Evolutionary conservation across 2,329 filamentous ascomycete genomes (phyloP).

Genomic region (Aureobasidium namibiae): DNA sequence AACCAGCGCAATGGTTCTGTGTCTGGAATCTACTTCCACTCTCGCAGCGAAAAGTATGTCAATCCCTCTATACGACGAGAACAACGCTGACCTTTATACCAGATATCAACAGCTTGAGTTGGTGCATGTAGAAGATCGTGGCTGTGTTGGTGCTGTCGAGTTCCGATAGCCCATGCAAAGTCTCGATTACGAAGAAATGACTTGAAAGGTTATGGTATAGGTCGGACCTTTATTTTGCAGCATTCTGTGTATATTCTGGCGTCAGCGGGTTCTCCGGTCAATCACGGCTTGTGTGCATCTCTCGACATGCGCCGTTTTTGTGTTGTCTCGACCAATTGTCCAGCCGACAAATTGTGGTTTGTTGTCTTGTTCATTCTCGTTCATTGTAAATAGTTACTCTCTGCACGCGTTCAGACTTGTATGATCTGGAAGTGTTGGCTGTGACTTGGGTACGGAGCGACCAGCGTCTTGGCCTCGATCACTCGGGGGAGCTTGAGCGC

Average conservation of each 20-base stretch:
- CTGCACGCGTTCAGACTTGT: neutral
- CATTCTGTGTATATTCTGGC: neutral
- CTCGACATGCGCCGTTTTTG: neutral
- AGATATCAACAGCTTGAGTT: slow-evolving; percentile 91
- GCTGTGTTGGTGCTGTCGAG: slow-evolving; percentile 79
- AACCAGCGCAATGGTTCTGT: slow-evolving; percentile 83
- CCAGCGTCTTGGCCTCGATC: too few species aligned
- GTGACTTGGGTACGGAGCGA: too few species aligned
- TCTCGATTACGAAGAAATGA: slow-evolving; percentile 2
- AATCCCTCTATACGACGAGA: neutral
- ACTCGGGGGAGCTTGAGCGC: slow-evolving; percentile 4
- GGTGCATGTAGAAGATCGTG: slow-evolving; percentile 75
- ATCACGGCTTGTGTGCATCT: neutral
- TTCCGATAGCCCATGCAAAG: slow-evolving; percentile 51
- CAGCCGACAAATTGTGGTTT: neutral
- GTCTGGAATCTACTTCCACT: slow-evolving; percentile 94
- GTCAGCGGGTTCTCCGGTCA: neutral
- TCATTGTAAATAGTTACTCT: neutral
- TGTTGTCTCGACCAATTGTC: neutral
- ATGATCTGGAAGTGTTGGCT: too few species aligned
- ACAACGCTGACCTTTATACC: neutral
- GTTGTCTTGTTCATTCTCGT: neutral
- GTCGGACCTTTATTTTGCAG: neutral
- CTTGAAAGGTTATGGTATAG: neutral
- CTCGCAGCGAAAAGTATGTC: slow-evolving; percentile 90